These are phyloP conservation scores for Capsicum rhomboideum DNA, from an alignment of 257 asterid species.

Conservation along the genomic window DNA sequence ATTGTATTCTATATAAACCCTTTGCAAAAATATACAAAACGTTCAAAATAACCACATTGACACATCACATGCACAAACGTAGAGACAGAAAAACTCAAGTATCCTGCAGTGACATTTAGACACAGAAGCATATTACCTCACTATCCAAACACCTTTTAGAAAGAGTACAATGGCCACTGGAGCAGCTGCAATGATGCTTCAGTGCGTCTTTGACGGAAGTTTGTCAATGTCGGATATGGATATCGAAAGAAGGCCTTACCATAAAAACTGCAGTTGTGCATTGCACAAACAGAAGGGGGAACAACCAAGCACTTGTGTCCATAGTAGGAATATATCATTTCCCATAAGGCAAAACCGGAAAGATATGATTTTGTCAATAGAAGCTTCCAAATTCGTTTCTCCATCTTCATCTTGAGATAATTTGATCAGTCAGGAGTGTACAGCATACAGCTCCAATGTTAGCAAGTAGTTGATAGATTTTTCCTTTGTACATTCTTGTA, in stretches of 20 bases:
- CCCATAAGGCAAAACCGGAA: background rate
- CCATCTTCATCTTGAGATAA: background rate
- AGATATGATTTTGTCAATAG: background rate
- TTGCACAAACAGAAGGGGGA: slow-evolving; percentile 19
- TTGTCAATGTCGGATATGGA: slow-evolving; percentile 24
- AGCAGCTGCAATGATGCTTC: slow-evolving; percentile 19
- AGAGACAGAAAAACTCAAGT: background rate
- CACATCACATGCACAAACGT: background rate
- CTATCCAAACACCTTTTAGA: background rate
- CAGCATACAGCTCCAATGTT: background rate
- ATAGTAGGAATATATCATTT: slow-evolving; percentile 10
- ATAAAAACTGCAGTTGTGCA: slow-evolving; percentile 35
- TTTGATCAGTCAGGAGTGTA: background rate
- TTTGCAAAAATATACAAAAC: background rate
- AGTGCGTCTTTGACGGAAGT: slow-evolving; percentile 25
- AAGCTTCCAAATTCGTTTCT: background rate
- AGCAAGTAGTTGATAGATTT: background rate
- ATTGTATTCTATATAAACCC: background rate
- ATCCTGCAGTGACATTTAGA: background rate
- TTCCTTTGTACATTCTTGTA: background rate
- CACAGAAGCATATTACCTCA: background rate
- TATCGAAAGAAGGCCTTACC: slow-evolving; percentile 34
- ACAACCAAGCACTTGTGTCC: slow-evolving; percentile 10
- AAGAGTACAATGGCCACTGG: slow-evolving; percentile 1
- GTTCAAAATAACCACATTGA: background rate